phyloP scores from a whole-genome alignment of 2,329 filamentous ascomycete species.

The Penicillium paneum region DNA sequence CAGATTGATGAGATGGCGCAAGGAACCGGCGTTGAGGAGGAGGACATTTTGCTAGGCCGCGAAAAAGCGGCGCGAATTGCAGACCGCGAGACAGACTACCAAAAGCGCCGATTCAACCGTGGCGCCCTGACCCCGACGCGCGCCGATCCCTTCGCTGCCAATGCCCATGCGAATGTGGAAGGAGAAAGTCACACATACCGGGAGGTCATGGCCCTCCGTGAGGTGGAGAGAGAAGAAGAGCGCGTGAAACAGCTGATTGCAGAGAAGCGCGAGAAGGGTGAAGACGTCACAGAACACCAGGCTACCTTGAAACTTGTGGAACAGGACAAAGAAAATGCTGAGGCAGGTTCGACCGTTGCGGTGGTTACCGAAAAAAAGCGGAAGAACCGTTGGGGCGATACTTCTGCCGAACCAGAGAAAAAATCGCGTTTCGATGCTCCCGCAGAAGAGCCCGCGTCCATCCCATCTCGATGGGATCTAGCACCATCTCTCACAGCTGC shows the following conservation, averaged over 20 bases:
- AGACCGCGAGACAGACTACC: constrained; percentile 94
- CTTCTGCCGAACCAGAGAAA: constrained; percentile 28
- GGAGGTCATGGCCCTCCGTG: constrained; percentile 84
- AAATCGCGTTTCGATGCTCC: constrained; percentile 66
- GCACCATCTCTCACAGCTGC: constrained; percentile 66
- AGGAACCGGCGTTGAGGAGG: constrained; percentile 82
- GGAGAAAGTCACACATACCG: constrained; percentile 78
- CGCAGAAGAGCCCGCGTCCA: constrained; percentile 63
- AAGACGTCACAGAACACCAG: constrained; percentile 63
- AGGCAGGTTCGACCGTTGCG: constrained; percentile 65
- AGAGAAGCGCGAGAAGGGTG: constrained; percentile 64
- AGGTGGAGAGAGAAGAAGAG: constrained; percentile 90
- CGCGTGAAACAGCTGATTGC: constrained; percentile 76
- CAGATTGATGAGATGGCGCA: constrained; percentile 93
- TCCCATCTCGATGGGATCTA: constrained; percentile 85
- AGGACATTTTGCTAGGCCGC: constrained; percentile 78
- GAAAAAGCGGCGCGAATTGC: constrained; percentile 89
- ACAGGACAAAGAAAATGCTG: constrained; percentile 67
- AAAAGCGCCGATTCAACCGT: constrained; percentile 90
- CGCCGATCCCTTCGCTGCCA: constrained; percentile 78
- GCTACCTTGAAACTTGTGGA: constrained; percentile 68
- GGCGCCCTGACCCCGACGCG: constrained; percentile 74
- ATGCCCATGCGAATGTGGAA: constrained; percentile 63
- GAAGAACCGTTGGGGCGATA: constrained; percentile 85
- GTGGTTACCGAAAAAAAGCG: constrained; percentile 68